These are phyloP conservation scores for Boletus reticuloceps DNA, from an alignment of 768 basidiomycete species.

Conservation along the genomic window DNA sequence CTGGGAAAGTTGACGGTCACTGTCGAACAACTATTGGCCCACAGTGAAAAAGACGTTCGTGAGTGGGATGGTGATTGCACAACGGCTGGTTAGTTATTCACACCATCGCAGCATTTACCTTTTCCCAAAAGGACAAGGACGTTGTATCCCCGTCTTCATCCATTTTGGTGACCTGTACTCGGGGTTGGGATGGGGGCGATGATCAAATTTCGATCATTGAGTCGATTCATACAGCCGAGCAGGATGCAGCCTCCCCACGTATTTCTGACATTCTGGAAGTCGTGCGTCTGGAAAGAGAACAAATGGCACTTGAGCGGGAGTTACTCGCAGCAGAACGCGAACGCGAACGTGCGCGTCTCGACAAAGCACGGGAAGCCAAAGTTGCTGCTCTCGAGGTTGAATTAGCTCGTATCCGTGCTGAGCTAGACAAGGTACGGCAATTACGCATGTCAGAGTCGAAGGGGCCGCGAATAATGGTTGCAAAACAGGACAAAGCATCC, in stretches of 20 bases:
- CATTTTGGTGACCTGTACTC: no score
- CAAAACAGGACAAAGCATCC: slow-evolving; percentile 50
- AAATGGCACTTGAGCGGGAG: slow-evolving; percentile 54
- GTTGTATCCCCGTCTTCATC: no score
- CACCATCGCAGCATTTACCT: no score
- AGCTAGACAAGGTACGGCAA: slow-evolving; percentile 63
- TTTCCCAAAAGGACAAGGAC: no score
- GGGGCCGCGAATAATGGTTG: slow-evolving; percentile 40
- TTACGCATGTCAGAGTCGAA: slow-evolving; percentile 56
- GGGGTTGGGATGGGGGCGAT: no score
- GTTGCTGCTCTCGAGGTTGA: slow-evolving; percentile 63
- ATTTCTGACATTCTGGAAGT: slow-evolving; percentile 57
- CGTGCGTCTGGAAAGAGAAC: slow-evolving; percentile 57
- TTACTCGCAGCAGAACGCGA: slow-evolving; percentile 55
- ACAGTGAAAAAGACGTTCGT: neutral
- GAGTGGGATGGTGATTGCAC: neutral
- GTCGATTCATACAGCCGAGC: slow-evolving; percentile 39
- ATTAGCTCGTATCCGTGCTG: slow-evolving; percentile 50
- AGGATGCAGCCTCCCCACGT: slow-evolving; percentile 55
- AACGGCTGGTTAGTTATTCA: no score
- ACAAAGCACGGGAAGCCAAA: slow-evolving; percentile 52
- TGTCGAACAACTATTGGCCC: neutral
- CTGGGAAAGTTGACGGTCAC: neutral
- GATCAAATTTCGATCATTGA: slow-evolving; percentile 35
- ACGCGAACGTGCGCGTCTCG: slow-evolving; percentile 43